phyloP scores from a whole-genome alignment of 2,329 filamentous ascomycete genomes.

The Pseudogymnoascus sp. region DNA sequence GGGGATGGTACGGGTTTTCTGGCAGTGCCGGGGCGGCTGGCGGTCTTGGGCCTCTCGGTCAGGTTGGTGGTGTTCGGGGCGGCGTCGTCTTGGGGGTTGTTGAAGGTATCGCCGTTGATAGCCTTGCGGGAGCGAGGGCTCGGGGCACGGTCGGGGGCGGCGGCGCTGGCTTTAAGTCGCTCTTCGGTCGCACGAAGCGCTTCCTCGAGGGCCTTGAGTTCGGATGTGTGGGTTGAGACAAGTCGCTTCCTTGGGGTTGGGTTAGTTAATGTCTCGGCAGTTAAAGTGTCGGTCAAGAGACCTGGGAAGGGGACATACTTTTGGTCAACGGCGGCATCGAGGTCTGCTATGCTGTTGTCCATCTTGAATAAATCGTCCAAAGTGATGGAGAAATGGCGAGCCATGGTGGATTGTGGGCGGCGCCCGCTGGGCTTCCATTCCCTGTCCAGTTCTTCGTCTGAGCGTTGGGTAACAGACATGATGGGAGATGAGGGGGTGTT shows the following conservation, averaged over 20 bases:
- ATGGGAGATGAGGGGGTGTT: constrained; percentile 11
- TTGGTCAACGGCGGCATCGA: constrained; percentile 67
- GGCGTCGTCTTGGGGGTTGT: constrained; percentile 9
- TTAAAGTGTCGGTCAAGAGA: background rate
- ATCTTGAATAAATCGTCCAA: constrained; percentile 86
- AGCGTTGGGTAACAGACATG: constrained; percentile 24
- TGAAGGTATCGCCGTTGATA: constrained; percentile 17
- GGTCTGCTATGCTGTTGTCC: constrained; percentile 64
- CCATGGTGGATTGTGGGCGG: constrained; percentile 80
- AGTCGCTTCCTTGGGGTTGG: constrained; percentile 59
- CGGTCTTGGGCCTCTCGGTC: constrained; percentile 12
- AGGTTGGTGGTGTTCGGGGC: constrained; percentile 16
- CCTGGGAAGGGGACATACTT: constrained; percentile 47
- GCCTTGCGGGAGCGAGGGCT: constrained; percentile 18
- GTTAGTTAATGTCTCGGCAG: constrained; percentile 13
- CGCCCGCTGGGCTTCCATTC: constrained; percentile 68
- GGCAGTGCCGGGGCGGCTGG: constrained; percentile 8
- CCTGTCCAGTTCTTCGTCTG: constrained; percentile 63
- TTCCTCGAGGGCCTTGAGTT: constrained; percentile 79
- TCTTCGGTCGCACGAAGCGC: constrained; percentile 79
- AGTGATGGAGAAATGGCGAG: constrained; percentile 76
- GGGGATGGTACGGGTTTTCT: constrained; percentile 3
- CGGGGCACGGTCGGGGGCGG: constrained; percentile 10
- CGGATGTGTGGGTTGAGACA: constrained; percentile 63
- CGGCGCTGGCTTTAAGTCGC: constrained; percentile 45